Percentiles rank a stretch among this genome's conserved stretches.
phyloP scores from a whole-genome alignment of 371 early-diverging fungal species.

The Rhizopus arrhizus region DNA sequence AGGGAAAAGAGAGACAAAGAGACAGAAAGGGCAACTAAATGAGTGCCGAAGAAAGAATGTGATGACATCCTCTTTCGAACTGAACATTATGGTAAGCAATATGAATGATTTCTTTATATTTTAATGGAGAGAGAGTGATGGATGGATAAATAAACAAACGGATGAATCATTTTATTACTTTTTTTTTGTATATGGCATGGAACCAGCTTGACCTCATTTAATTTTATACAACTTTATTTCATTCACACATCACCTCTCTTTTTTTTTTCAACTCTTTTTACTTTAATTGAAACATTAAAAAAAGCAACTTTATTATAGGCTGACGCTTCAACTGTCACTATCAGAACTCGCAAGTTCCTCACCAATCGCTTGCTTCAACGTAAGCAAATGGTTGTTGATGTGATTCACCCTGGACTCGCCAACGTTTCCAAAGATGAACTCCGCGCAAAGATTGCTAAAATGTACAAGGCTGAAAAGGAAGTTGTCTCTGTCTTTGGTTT shows the following conservation, averaged over 20 bases:
- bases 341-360: conserved; percentile 98
- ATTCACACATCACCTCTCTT: neutral
- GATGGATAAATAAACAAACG: conserved; percentile 1
- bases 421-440: conserved; percentile 92
- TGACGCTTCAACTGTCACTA: conserved; percentile 79
- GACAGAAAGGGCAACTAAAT: neutral
- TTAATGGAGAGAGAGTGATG: neutral
- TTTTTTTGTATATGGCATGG: neutral
- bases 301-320: conserved; percentile 45
- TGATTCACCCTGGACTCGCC: conserved; percentile 93
- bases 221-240: neutral
- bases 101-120: neutral
- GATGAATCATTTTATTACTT: neutral
- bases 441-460: conserved; percentile 92
- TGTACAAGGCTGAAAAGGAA: conserved; percentile 95
- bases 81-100: conserved; percentile 3
- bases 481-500: conserved; percentile 94
- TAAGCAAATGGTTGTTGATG: conserved; percentile 98
- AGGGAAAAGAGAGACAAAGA: neutral
- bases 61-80: conserved; percentile 4
- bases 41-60: neutral
- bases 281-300: neutral
- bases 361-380: conserved; percentile 98
- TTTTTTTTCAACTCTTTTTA: neutral
- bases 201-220: neutral